Conservation (phyloP, 805 yeast genomes). For the Zygosaccharomyces kombuchaensis region DNA sequence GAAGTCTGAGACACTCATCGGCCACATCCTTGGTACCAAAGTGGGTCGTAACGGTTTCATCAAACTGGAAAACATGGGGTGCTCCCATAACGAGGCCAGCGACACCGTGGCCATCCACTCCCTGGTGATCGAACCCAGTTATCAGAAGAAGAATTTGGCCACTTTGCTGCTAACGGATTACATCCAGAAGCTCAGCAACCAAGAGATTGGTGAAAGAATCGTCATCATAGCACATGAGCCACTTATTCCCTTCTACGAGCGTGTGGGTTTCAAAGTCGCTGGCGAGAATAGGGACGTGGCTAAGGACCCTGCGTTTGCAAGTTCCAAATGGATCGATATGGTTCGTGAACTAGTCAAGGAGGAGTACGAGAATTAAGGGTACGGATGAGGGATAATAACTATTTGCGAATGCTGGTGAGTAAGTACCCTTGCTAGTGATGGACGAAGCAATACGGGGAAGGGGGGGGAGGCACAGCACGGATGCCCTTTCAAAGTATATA, state of each 20-base stretch:
- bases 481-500: not conserved
- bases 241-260: conserved; percentile 71
- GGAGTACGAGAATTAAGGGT: conserved; percentile 30
- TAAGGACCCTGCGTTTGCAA: conserved; percentile 30
- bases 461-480: not conserved
- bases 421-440: not conserved
- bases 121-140: conserved; percentile 68
- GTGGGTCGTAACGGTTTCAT: conserved; percentile 34
- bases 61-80: conserved; percentile 31
- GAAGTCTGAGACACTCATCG: conserved; percentile 60
- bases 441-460: not conserved
- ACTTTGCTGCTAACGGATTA: conserved; percentile 81
- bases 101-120: conserved; percentile 77
- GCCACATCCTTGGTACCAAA: conserved; percentile 78
- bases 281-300: conserved; percentile 46
- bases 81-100: conserved; percentile 70
- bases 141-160: conserved; percentile 79
- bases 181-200: conserved; percentile 83
- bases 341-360: conserved; percentile 36
- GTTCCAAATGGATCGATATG: conserved; percentile 35
- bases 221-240: conserved; percentile 67
- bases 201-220: conserved; percentile 76
- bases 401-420: not conserved
- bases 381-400: not conserved
- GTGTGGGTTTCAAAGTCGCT: conserved; percentile 69